phyloP scores from a whole-genome alignment of 305 asterid genomes.

The Rubia tinctorum region DNA sequence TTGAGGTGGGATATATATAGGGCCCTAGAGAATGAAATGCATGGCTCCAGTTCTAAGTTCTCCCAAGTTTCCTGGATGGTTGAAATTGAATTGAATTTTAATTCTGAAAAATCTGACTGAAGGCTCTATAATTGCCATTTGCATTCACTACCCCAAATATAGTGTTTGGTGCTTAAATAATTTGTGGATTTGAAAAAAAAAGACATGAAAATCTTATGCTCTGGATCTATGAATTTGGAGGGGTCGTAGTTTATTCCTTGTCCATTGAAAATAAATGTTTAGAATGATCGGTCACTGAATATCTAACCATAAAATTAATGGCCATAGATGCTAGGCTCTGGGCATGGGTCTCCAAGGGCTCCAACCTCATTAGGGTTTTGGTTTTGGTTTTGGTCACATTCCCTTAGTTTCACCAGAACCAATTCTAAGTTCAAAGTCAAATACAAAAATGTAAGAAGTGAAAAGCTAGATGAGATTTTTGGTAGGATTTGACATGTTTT shows the following conservation, averaged over 20 bases:
- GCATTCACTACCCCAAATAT: slow-evolving; percentile 10
- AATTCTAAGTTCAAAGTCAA: no score
- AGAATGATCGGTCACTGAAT: slow-evolving; percentile 8
- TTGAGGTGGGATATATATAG: neutral
- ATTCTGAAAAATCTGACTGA: neutral
- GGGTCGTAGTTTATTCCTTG: slow-evolving; percentile 18
- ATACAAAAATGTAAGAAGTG: no score
- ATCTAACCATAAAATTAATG: slow-evolving; percentile 1
- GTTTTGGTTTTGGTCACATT: neutral
- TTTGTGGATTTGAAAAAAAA: slow-evolving; percentile 10
- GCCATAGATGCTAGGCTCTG: neutral
- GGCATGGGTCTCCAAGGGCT: slow-evolving; percentile 10
- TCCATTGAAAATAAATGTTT: slow-evolving; percentile 27
- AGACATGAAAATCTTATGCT: slow-evolving; percentile 17
- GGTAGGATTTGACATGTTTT: no score
- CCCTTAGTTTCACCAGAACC: neutral
- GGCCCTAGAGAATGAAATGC: neutral
- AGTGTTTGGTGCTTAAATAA: slow-evolving; percentile 7
- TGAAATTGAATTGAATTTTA: neutral
- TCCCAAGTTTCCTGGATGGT: slow-evolving; percentile 3
- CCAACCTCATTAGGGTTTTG: slow-evolving; percentile 4
- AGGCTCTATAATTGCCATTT: neutral
- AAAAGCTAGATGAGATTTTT: no score
- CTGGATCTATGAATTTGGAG: slow-evolving; percentile 12
- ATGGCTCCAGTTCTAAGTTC: neutral